Conservation (phyloP, 2,329 filamentous ascomycete genomes). For the Aspergillus aculeatus region DNA sequence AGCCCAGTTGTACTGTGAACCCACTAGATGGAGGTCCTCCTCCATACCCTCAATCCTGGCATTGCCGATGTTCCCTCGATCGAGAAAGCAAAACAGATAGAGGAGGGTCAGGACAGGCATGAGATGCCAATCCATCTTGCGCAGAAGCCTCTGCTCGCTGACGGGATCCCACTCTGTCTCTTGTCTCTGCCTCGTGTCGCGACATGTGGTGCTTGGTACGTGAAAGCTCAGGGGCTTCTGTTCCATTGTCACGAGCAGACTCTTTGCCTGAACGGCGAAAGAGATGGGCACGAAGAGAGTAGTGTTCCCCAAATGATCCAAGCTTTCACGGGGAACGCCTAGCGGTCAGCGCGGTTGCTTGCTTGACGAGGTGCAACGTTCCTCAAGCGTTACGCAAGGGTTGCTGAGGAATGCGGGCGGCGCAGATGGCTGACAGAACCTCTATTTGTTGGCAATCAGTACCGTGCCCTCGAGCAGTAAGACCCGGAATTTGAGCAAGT, state of each 20-base stretch:
- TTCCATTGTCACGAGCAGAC: not conserved
- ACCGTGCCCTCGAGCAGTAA: not conserved
- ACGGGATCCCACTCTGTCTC: not conserved
- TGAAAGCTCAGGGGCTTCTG: not conserved
- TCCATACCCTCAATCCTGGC: slow-evolving; percentile 11
- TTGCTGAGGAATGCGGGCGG: not conserved
- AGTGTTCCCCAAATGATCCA: not conserved
- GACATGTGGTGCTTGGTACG: not conserved
- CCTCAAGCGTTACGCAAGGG: not conserved
- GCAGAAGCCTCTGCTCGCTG: slow-evolving; percentile 1
- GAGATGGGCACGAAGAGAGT: not conserved
- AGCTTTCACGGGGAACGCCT: not conserved
- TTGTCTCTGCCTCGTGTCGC: not conserved
- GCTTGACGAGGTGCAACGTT: not conserved
- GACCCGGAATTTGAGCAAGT: not conserved
- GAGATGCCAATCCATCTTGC: slow-evolving; percentile 8
- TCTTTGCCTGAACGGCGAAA: not conserved
- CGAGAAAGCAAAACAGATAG: slow-evolving; percentile 10
- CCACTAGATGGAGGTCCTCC: slow-evolving; percentile 1
- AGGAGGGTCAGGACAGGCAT: slow-evolving; percentile 9
- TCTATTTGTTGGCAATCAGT: not conserved
- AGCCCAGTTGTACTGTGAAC: slow-evolving; percentile 8
- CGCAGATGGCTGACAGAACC: not conserved
- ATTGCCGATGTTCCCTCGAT: slow-evolving; percentile 9
- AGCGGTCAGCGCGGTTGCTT: not conserved